A percentile compares a stretch with the other conserved stretches of the same genome.
Evolutionary conservation across 441 rosid species (phyloP).

Genomic region (Aquilaria agallochum): DNA sequence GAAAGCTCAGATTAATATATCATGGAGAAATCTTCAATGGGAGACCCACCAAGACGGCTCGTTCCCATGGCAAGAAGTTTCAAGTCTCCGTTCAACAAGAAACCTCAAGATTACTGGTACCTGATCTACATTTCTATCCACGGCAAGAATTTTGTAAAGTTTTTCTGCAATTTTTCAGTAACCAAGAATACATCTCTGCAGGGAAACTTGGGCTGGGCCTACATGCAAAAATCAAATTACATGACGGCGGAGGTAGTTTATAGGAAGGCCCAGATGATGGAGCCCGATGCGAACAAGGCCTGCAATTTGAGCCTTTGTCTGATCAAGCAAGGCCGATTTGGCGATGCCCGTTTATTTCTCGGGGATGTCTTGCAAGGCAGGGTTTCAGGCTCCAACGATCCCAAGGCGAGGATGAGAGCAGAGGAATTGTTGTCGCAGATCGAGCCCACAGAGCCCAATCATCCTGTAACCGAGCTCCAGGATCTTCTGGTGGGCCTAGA

Average conservation of each 20-base stretch:
- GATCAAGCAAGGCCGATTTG: constrained; percentile 55
- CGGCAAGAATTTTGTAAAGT: background rate
- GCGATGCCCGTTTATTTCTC: constrained; percentile 47
- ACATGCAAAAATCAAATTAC: constrained; percentile 83
- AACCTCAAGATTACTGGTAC: constrained; percentile 77
- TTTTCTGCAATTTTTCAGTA: background rate
- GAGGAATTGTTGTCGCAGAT: constrained; percentile 52
- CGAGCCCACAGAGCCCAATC: constrained; percentile 23
- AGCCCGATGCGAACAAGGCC: constrained; percentile 66
- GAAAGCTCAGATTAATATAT: constrained; percentile 69
- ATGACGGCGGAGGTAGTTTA: constrained; percentile 79
- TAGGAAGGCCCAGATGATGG: constrained; percentile 75
- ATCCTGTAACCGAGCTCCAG: constrained; percentile 13
- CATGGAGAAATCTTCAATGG: constrained; percentile 84
- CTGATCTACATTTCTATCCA: background rate
- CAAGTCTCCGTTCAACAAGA: constrained; percentile 91
- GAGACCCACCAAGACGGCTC: constrained; percentile 79
- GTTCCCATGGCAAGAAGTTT: constrained; percentile 91
- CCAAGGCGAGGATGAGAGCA: constrained; percentile 51
- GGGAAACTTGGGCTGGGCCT: constrained; percentile 98
- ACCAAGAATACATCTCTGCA: constrained; percentile 8
- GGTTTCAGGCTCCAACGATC: constrained; percentile 58
- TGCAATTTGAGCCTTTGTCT: constrained; percentile 69
- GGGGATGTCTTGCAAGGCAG: constrained; percentile 25
- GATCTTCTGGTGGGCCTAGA: constrained; percentile 29